Percentiles rank a stretch among this genome's conserved stretches.
Evolutionary conservation across 176 grass and related monocot genomes (phyloP).

Genomic region (Zea luxurians): DNA sequence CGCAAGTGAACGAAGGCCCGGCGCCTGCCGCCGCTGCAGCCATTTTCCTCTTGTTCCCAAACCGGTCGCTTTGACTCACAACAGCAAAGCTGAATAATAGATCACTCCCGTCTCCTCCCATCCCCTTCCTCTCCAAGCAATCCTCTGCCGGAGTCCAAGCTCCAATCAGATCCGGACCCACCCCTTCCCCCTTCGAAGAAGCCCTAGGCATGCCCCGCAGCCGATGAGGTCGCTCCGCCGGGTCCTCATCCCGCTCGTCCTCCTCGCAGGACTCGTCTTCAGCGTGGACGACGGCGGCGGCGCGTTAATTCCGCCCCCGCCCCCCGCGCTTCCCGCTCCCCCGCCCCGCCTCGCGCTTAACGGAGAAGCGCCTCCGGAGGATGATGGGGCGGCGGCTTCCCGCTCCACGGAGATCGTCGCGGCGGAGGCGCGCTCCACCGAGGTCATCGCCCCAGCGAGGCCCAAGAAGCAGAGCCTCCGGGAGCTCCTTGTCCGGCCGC

Average conservation of each 20-base stretch:
- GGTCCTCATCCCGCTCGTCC: constrained; percentile 43
- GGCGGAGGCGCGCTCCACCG: constrained; percentile 16
- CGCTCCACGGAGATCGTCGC: constrained; percentile 40
- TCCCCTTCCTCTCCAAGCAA: constrained; percentile 44
- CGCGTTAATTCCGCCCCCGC: neutral
- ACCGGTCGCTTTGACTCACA: constrained; percentile 27
- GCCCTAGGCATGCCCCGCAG: constrained; percentile 46
- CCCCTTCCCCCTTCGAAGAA: neutral
- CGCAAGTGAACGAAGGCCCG: no score
- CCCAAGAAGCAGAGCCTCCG: constrained; percentile 6
- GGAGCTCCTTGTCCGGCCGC: constrained; percentile 33
- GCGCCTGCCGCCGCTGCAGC: neutral
- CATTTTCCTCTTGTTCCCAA: neutral
- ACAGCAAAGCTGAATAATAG: neutral
- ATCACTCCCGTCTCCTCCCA: neutral
- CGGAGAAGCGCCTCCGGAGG: neutral
- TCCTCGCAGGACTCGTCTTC: constrained; percentile 43
- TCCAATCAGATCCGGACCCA: constrained; percentile 26
- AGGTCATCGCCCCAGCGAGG: constrained; percentile 3
- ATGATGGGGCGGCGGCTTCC: neutral
- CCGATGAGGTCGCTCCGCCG: constrained; percentile 38
- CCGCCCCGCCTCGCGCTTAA: constrained; percentile 37
- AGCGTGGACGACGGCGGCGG: constrained; percentile 35
- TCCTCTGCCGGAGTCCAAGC: neutral
- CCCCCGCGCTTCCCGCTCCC: neutral